Evolutionary conservation across 2,329 filamentous ascomycete genomes (phyloP).

Genomic region (Nothophoma quercina): DNA sequence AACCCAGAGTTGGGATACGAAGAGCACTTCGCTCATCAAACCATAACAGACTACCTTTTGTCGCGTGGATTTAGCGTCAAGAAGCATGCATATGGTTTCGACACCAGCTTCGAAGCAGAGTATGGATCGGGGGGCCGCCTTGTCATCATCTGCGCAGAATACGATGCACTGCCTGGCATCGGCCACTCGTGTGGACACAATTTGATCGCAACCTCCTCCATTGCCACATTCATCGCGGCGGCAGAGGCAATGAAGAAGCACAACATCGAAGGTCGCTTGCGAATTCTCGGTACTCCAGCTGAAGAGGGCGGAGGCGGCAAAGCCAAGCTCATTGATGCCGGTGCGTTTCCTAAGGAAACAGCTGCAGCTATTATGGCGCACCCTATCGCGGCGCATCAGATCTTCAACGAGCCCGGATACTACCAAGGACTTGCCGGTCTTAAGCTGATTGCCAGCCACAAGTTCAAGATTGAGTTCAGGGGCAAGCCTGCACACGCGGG

Average conservation of each 20-base stretch:
- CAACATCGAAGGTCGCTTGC: slow-evolving; percentile 54
- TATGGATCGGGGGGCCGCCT: slow-evolving; percentile 40
- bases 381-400: slow-evolving; percentile 24
- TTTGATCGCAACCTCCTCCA: slow-evolving; percentile 59
- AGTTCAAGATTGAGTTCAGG: slow-evolving; percentile 33
- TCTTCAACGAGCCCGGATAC: slow-evolving; percentile 23
- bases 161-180: slow-evolving; percentile 60
- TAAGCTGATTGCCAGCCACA: slow-evolving; percentile 24
- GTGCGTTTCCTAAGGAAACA: slow-evolving; percentile 48
- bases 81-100: slow-evolving; percentile 43
- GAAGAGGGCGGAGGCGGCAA: slow-evolving; percentile 64
- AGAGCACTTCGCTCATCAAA: slow-evolving; percentile 59
- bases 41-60: slow-evolving; percentile 27
- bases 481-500: slow-evolving; percentile 49
- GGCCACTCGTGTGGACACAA: slow-evolving; percentile 66
- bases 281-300: slow-evolving; percentile 62
- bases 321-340: slow-evolving; percentile 56
- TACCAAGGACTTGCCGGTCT: slow-evolving; percentile 23
- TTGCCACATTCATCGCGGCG: slow-evolving; percentile 58
- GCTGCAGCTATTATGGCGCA: slow-evolving; percentile 38
- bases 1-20: slow-evolving; percentile 59
- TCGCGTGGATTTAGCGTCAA: slow-evolving; percentile 31
- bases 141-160: slow-evolving; percentile 58
- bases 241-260: slow-evolving; percentile 54
- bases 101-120: slow-evolving; percentile 45